phyloP scores from a whole-genome alignment of 345 rosid genomes.

The Durio zibethinus region DNA sequence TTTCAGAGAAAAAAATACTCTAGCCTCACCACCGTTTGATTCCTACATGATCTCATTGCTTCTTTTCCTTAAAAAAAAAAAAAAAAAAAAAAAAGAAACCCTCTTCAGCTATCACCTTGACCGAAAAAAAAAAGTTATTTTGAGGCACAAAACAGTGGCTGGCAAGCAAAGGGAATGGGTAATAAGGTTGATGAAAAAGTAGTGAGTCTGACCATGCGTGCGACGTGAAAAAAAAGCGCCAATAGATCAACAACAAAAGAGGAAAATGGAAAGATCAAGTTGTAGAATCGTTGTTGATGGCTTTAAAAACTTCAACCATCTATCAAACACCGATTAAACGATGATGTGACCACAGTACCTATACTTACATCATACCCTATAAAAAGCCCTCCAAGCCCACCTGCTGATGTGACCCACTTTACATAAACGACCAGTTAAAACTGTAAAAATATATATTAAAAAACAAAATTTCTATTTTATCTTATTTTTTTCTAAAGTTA shows the following conservation, averaged over 20 bases:
- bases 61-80: background rate
- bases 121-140: conserved; percentile 6
- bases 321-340: conserved; percentile 16
- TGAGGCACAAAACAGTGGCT: background rate
- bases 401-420: conserved; percentile 99
- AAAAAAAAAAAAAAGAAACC: background rate
- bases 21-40: conserved; percentile 7
- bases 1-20: conserved; percentile 13
- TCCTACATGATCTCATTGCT: conserved; percentile 10
- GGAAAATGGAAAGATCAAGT: background rate
- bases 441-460: conserved; percentile 34
- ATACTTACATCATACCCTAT: conserved; percentile 51
- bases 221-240: background rate
- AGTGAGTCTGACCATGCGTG: too few relatives aligned
- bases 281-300: background rate
- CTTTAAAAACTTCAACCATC: conserved; percentile 19
- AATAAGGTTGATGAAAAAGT: background rate
- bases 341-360: conserved; percentile 57
- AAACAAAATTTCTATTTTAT: background rate
- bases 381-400: conserved; percentile 41
- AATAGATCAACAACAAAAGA: background rate
- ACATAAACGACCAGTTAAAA: conserved; percentile 71
- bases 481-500: background rate
- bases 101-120: background rate
- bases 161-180: background rate